Conservation (phyloP, 2,329 filamentous ascomycete species). For the Sarocladiaceae sp. region DNA sequence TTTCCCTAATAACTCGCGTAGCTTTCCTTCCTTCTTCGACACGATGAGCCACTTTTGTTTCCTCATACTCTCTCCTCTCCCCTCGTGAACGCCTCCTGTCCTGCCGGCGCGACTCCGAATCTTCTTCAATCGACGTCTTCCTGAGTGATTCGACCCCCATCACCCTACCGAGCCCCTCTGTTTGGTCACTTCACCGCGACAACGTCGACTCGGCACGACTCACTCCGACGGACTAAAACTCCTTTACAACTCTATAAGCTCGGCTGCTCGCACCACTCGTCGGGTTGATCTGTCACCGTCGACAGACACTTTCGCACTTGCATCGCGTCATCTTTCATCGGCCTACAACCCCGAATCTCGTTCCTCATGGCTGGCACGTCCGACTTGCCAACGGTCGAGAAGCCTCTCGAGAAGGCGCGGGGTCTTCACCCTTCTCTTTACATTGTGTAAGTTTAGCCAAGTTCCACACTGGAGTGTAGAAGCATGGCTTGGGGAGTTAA, state of each 20-base stretch:
- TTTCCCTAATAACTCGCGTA: not conserved
- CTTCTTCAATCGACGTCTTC: no score
- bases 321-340: not conserved
- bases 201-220: no score
- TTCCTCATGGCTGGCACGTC: not conserved
- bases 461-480: no score
- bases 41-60: not conserved
- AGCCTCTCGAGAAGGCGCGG: not conserved
- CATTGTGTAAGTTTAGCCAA: constrained; percentile 9
- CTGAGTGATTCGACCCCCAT: not conserved
- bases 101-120: no score
- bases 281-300: no score
- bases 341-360: not conserved
- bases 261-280: no score
- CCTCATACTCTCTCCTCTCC: not conserved
- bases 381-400: not conserved
- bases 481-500: no score
- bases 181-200: no score
- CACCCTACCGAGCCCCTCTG: no score
- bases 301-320: no score
- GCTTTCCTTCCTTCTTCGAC: not conserved
- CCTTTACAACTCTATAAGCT: no score
- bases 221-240: no score
- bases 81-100: not conserved
- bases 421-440: constrained; percentile 5